phyloP scores from a whole-genome alignment of 768 basidiomycete genomes.

The Boletus pseudopeckii region DNA sequence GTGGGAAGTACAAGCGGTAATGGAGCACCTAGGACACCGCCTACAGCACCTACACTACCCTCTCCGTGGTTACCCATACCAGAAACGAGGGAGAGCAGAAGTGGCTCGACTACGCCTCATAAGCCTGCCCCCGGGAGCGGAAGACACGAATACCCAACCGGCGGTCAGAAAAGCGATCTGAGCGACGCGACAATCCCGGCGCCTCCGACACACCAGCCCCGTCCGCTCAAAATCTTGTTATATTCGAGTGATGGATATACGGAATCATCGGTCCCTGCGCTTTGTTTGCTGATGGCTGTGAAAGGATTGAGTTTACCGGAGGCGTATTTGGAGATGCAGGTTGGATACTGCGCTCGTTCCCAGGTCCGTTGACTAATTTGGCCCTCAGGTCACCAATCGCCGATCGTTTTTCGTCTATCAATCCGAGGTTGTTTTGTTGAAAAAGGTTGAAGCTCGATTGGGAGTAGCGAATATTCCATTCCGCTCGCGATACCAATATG shows the following conservation, averaged over 20 bases:
- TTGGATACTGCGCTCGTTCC: slow-evolving; percentile 6
- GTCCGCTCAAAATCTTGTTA: slow-evolving; percentile 71
- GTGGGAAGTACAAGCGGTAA: not conserved
- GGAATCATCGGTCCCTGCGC: slow-evolving; percentile 84
- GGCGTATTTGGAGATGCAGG: slow-evolving; percentile 89
- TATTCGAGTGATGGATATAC: slow-evolving; percentile 91
- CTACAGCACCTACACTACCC: slow-evolving; percentile 8
- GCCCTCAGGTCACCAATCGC: slow-evolving; percentile 50
- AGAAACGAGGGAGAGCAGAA: slow-evolving; percentile 15
- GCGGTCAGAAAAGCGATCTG: slow-evolving; percentile 11
- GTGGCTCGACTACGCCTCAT: slow-evolving; percentile 19
- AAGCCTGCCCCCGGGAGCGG: not conserved
- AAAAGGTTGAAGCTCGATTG: slow-evolving; percentile 60
- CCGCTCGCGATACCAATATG: slow-evolving; percentile 24
- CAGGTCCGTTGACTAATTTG: slow-evolving; percentile 1
- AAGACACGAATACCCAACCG: slow-evolving; percentile 17
- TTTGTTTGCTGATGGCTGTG: slow-evolving; percentile 82
- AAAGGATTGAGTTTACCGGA: slow-evolving; percentile 70
- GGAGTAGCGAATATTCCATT: slow-evolving; percentile 20
- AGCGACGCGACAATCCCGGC: slow-evolving; percentile 4
- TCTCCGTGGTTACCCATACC: slow-evolving; percentile 19
- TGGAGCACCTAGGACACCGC: slow-evolving; percentile 8
- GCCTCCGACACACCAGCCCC: slow-evolving; percentile 39
- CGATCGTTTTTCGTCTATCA: slow-evolving; percentile 93
- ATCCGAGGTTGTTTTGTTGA: slow-evolving; percentile 69